Percentiles rank a stretch among this genome's conserved stretches.
These are phyloP conservation scores for Talaromyces trachyspermus DNA, from an alignment of 495 filamentous ascomycete species.

Conservation along the genomic window DNA sequence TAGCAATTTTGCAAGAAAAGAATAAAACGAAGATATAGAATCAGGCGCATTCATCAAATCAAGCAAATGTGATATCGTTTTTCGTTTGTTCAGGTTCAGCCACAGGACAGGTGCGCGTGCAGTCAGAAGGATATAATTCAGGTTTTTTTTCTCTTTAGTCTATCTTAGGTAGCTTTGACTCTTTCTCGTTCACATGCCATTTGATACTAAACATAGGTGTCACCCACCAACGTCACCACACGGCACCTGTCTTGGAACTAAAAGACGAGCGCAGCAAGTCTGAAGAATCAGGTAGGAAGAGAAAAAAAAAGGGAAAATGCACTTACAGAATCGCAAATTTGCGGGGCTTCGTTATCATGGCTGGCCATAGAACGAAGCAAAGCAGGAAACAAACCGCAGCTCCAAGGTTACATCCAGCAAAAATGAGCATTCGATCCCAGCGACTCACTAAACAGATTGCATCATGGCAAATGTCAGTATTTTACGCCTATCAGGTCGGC, in stretches of 20 bases:
- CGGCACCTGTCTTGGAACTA: background rate
- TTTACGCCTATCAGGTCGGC: background rate
- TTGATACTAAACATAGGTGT: background rate
- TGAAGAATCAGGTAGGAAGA: conserved; percentile 7
- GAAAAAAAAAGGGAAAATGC: conserved; percentile 8
- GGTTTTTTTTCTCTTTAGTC: background rate
- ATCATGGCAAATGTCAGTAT: background rate
- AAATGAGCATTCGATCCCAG: conserved; percentile 93
- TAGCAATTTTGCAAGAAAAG: background rate
- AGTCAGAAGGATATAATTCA: background rate
- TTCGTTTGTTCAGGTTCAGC: no score
- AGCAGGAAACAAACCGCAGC: conserved; percentile 86
- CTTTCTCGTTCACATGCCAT: conserved; percentile 6
- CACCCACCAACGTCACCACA: background rate
- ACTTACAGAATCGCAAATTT: conserved; percentile 98
- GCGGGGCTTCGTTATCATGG: conserved; percentile 67
- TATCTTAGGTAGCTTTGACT: background rate
- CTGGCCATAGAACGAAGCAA: conserved; percentile 82
- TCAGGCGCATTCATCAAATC: conserved; percentile 4
- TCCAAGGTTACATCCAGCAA: conserved; percentile 83
- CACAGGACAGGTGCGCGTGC: conserved; percentile 1
- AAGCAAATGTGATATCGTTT: conserved; percentile 2
- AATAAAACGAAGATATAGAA: conserved; percentile 1
- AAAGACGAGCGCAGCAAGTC: background rate
- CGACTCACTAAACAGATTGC: conserved; percentile 66